These are phyloP conservation scores for Ustilago sp. DNA, from an alignment of 1,284 basidiomycete species.

Conservation along the genomic window DNA sequence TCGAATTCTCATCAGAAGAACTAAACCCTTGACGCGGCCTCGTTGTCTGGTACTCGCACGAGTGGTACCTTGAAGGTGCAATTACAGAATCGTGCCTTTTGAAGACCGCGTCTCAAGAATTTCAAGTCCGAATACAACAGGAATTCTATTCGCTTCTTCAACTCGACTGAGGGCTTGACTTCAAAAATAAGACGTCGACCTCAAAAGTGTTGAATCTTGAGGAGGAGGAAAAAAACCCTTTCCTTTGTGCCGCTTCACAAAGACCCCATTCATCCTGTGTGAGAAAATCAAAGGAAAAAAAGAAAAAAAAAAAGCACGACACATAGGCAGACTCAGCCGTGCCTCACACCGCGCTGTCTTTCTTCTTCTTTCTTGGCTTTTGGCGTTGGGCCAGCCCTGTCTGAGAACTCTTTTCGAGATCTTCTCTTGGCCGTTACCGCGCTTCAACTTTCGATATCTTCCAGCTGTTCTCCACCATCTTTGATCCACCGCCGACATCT, in stretches of 20 bases:
- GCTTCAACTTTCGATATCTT: conserved; percentile 2
- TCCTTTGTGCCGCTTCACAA: background rate
- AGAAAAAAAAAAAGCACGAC: background rate
- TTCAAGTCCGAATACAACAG: background rate
- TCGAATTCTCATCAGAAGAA: background rate
- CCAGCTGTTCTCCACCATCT: conserved; percentile 19
- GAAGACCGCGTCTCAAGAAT: background rate
- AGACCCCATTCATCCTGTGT: background rate
- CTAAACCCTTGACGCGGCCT: background rate
- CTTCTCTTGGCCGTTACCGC: conserved; percentile 19
- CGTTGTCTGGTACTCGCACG: background rate
- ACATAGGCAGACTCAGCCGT: conserved; percentile 10
- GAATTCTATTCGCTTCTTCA: background rate
- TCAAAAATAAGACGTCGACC: background rate
- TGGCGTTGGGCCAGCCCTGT: background rate
- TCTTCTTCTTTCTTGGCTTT: background rate
- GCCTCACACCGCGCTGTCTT: background rate
- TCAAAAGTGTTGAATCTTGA: background rate
- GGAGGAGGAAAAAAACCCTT: background rate
- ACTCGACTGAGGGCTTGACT: background rate
- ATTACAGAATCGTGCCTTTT: background rate
- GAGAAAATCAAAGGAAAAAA: background rate
- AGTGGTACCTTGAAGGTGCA: background rate
- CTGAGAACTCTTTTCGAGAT: conserved; percentile 24
- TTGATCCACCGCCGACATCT: conserved; percentile 14